phyloP scores from a whole-genome alignment of 805 yeast genomes.

The Suhomyces canberraensis region DNA sequence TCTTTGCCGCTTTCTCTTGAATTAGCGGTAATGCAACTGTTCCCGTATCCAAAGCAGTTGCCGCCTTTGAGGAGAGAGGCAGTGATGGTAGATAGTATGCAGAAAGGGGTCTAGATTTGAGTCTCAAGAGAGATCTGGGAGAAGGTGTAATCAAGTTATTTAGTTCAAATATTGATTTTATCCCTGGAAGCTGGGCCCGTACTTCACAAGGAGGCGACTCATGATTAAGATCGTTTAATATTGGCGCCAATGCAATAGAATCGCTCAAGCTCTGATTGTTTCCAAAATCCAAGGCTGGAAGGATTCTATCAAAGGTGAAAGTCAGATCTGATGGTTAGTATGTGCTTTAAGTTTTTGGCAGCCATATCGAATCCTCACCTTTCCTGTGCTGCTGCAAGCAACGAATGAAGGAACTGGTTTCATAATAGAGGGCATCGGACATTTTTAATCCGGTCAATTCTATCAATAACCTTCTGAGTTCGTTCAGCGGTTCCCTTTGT shows the following conservation, averaged over 20 bases:
- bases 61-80: background rate
- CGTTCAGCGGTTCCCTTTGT: no score
- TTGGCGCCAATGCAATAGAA: background rate
- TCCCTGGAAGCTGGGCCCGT: no score
- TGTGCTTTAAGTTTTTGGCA: no score
- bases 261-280: background rate
- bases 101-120: background rate
- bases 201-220: background rate
- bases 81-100: background rate
- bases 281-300: no score
- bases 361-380: no score
- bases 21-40: background rate
- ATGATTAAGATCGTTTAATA: background rate
- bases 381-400: no score
- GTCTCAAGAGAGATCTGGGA: background rate
- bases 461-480: no score
- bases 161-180: background rate
- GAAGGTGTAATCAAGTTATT: background rate
- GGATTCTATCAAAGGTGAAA: no score
- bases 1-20: no score
- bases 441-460: no score
- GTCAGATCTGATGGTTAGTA: no score
- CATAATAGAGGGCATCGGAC: background rate
- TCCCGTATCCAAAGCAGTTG: background rate
- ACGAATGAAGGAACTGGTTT: background rate